These are phyloP conservation scores for Urochloa ruziziensis DNA, from an alignment of 176 grass and related monocot species.

Conservation along the genomic window DNA sequence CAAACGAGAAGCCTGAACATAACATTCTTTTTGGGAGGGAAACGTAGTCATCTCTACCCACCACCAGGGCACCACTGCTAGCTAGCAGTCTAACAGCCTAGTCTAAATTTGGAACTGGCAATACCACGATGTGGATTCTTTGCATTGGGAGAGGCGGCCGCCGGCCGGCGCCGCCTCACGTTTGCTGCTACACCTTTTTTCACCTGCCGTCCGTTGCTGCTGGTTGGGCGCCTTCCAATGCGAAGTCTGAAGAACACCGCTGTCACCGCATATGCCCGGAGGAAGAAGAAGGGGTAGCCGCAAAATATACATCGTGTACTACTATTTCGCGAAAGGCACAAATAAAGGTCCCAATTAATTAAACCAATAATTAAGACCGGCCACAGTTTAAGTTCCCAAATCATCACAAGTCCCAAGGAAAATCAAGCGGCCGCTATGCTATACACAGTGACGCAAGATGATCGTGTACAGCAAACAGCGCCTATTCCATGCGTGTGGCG, in stretches of 20 bases:
- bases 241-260: neutral
- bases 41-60: too few species aligned
- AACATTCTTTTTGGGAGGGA: too few species aligned
- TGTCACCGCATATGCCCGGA: neutral
- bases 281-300: too few species aligned
- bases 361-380: too few species aligned
- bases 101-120: neutral
- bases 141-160: too few species aligned
- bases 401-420: too few species aligned
- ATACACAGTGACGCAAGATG: neutral
- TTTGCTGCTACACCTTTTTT: neutral
- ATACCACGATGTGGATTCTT: neutral
- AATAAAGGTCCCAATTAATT: too few species aligned
- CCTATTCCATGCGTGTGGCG: neutral
- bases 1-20: too few species aligned
- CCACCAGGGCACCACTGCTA: too few species aligned
- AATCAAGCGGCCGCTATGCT: too few species aligned
- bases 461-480: neutral
- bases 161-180: neutral
- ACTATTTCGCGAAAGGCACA: neutral
- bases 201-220: neutral
- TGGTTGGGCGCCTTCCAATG: neutral
- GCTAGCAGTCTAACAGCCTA: too few species aligned
- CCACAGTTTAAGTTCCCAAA: too few species aligned
- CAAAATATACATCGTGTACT: neutral